Percentiles rank a stretch among this genome's conserved stretches.
phyloP scores from a whole-genome alignment of 169 alveolate species.

The Neospora caninum region DNA sequence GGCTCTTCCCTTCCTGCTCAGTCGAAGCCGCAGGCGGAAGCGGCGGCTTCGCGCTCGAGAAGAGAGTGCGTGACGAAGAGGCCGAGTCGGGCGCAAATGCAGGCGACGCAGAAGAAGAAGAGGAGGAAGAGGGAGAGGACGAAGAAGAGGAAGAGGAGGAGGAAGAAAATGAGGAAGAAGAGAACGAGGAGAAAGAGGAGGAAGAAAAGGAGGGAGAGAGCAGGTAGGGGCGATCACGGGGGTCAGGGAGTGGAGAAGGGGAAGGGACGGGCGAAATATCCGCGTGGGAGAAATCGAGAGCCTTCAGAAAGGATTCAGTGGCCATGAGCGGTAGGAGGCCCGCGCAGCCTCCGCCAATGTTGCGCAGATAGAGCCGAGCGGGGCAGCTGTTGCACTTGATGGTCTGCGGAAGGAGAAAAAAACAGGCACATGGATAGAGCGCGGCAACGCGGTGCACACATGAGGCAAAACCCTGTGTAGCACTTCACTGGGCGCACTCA shows the following conservation, averaged over 20 bases:
- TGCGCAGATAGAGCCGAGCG: constrained; percentile 4
- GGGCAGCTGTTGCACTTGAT: constrained; percentile 35
- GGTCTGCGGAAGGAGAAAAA: neutral
- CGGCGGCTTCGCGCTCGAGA: neutral
- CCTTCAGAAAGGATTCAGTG: neutral
- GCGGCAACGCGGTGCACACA: neutral
- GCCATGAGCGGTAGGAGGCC: constrained; percentile 36
- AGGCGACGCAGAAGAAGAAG: neutral
- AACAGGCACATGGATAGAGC: neutral
- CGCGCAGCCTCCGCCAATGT: constrained; percentile 24
- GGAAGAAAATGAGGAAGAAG: neutral
- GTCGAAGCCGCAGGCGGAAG: neutral
- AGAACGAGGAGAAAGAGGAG: neutral
- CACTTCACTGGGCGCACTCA: too few relatives aligned
- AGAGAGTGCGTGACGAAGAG: neutral
- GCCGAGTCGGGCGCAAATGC: neutral
- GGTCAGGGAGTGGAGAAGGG: neutral
- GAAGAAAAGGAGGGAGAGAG: neutral
- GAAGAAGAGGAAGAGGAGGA: neutral
- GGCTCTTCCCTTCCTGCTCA: neutral
- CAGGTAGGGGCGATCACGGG: neutral
- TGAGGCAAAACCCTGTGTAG: neutral
- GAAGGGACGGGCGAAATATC: neutral
- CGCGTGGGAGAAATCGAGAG: constrained; percentile 25
- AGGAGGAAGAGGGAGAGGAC: neutral